Base-by-base conservation (phyloP, 1,284 basidiomycete species). In the Peniophora sp. region DNA sequence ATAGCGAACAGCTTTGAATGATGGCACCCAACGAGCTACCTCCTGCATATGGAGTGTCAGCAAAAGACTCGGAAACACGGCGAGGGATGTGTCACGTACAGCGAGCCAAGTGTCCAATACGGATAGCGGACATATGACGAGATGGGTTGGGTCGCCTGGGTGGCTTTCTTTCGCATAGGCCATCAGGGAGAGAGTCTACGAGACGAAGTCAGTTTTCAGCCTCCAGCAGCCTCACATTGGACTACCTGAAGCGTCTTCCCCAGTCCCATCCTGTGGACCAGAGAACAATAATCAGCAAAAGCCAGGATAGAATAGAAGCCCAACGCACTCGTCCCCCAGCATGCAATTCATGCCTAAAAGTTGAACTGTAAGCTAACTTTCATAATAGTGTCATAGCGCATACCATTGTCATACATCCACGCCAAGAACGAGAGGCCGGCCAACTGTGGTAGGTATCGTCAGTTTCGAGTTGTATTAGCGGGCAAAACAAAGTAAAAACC, bases 231-330 rank as follows among this genome's bases (percentile, higher is more conserved):
- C 2, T 36, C 10, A 8, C 3, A 3, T 53, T 22, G 6, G 20
- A 45, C n/a, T 55, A 76, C 77, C 64, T 79, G 81, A 16, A 84
- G 63, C 0, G 82, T 83, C 58, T 84, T 83, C 16, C 81, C 81
- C 5, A 83, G 71, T 54, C 79, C 81, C 80, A 83, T 74, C 63
- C 76, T 78, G 47, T 9, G 12, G 38, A 23, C 6, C n/a, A n/a
- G 25, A 22, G 12, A 53, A n/a, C n/a, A n/a, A n/a, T n/a, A n/a
- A 58, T 51, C 36, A 24, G 47, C 19, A n/a, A 51, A 52, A 32
- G 20, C 34, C 14, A 27, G 8, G 9, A 23, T 20, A 44, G 2
- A 41, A 48, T 12, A 45, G 17, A 45, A 2, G 25, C 24, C n/a
- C 16, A 23, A 68, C 73, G 52, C 58, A 77, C 77, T 78, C 79